These are phyloP conservation scores for Yamadazyma takamatsuzukensis DNA, from an alignment of 805 yeast species.

Conservation along the genomic window DNA sequence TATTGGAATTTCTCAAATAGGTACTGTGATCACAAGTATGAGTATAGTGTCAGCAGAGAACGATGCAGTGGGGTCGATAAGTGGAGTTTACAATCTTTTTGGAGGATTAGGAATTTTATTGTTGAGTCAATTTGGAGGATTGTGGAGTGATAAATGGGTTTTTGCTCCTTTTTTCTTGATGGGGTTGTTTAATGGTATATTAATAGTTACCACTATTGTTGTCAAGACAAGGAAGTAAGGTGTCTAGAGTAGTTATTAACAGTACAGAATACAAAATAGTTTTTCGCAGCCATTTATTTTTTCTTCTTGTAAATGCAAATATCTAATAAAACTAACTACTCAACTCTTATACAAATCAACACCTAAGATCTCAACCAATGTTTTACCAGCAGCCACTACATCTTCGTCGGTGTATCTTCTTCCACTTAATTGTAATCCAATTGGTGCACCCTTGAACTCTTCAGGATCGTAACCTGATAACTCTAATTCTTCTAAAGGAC, in stretches of 20 bases:
- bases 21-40: constrained; percentile 60
- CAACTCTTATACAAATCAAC: no score
- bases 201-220: constrained; percentile 11
- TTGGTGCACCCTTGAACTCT: constrained; percentile 49
- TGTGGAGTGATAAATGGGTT: constrained; percentile 52
- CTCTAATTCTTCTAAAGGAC: constrained; percentile 46
- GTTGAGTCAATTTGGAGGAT: constrained; percentile 60
- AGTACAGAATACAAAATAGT: no score
- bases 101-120: constrained; percentile 68
- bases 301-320: no score
- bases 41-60: constrained; percentile 38
- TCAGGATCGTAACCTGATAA: constrained; percentile 45
- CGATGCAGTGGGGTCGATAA: constrained; percentile 55
- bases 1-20: constrained; percentile 61
- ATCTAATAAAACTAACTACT: no score
- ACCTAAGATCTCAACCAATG: constrained; percentile 31
- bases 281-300: no score
- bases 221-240: background rate
- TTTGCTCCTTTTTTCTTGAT: constrained; percentile 58
- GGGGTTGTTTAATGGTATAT: constrained; percentile 33
- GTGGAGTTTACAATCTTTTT: constrained; percentile 64
- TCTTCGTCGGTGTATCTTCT: constrained; percentile 56
- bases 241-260: no score
- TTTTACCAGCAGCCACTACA: constrained; percentile 45
- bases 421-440: constrained; percentile 50